A percentile compares a stretch with the other conserved stretches of the same genome.
These are phyloP conservation scores for Adansonia rubrostipa DNA, from an alignment of 441 rosid species.

Conservation along the genomic window DNA sequence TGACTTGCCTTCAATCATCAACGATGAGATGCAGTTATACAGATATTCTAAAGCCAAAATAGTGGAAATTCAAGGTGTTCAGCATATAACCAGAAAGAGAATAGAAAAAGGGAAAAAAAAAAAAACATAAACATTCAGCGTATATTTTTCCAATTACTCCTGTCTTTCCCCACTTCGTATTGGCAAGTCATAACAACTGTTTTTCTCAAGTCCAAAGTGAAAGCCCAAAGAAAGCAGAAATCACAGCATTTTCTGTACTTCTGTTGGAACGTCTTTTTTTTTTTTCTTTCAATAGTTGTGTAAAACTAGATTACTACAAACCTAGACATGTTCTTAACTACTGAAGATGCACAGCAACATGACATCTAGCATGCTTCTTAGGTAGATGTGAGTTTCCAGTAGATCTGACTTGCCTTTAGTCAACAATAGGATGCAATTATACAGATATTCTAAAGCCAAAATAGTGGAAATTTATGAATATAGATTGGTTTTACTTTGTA, in stretches of 20 bases:
- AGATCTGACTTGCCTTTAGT: too few species aligned
- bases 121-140: background rate
- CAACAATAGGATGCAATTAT: too few species aligned
- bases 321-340: background rate
- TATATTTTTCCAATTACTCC: background rate
- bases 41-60: background rate
- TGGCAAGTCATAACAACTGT: background rate
- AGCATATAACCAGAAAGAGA: background rate
- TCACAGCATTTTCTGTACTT: too few species aligned
- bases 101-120: background rate
- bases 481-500: background rate
- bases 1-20: too few species aligned
- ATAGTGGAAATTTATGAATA: background rate
- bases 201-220: constrained; percentile 2
- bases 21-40: too few species aligned
- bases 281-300: background rate
- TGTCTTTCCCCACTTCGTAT: background rate
- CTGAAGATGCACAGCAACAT: background rate
- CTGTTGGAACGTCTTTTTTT: too few species aligned
- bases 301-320: background rate
- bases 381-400: too few species aligned
- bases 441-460: background rate
- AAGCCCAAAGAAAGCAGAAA: background rate
- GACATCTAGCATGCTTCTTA: background rate
- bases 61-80: background rate